Percentiles rank a stretch among this genome's conserved stretches.
Conservation (phyloP, 202 grass and related monocot genomes). For the Eragrostis tef region DNA sequence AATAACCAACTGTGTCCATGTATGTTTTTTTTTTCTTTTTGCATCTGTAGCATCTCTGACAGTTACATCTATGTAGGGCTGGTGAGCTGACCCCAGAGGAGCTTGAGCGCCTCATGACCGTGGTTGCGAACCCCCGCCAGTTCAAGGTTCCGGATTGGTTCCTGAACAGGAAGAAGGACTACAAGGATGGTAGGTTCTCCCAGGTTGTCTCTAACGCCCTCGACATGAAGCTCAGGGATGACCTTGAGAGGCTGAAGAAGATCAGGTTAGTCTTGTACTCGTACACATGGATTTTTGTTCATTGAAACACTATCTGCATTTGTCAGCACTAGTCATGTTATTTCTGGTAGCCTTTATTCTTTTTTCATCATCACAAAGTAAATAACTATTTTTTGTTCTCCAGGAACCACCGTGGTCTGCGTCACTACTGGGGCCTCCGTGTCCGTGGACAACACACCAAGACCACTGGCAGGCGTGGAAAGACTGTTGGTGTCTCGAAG, state of each 20-base stretch:
- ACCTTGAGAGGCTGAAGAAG: constrained; percentile 83
- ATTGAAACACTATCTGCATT: no score
- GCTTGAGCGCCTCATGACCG: constrained; percentile 63
- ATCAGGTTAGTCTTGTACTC: constrained; percentile 59
- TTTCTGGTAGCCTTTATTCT: background rate
- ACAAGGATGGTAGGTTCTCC: constrained; percentile 73
- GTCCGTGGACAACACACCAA: constrained; percentile 95
- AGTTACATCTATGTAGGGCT: constrained; percentile 45
- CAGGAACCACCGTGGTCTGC: constrained; percentile 82
- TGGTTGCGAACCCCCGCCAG: constrained; percentile 64
- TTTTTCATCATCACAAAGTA: no score
- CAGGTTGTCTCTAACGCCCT: constrained; percentile 67
- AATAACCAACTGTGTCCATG: no score
- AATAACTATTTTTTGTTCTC: background rate
- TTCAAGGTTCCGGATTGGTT: constrained; percentile 84
- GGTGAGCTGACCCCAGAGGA: constrained; percentile 58
- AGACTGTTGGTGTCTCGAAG: constrained; percentile 95
- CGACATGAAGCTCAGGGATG: constrained; percentile 47
- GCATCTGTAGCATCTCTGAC: background rate
- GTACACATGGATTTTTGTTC: no score
- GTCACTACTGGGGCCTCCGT: constrained; percentile 41
- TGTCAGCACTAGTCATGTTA: no score
- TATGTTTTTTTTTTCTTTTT: no score
- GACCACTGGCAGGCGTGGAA: constrained; percentile 88
- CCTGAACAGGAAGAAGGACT: constrained; percentile 76